phyloP scores from a whole-genome alignment of 495 filamentous ascomycete genomes.

The Acidiella bohemica region DNA sequence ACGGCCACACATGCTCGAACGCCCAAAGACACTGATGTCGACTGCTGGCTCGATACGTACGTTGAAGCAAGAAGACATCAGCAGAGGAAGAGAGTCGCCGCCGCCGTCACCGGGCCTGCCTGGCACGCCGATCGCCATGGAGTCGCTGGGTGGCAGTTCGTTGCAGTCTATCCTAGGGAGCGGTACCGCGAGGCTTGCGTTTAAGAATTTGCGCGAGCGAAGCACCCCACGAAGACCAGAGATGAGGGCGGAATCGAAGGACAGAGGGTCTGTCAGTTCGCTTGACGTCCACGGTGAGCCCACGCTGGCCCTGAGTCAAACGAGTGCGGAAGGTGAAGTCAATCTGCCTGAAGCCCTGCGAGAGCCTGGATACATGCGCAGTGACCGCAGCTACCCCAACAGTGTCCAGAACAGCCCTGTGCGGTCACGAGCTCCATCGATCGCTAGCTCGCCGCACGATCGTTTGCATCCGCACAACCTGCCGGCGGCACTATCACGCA shows the following conservation, averaged over 20 bases:
- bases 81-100: conserved; percentile 18
- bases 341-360: conserved; percentile 25
- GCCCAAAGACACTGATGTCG: conserved; percentile 44
- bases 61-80: conserved; percentile 22
- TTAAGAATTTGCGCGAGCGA: conserved; percentile 33
- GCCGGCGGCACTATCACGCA: conserved; percentile 7
- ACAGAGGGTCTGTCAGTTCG: conserved; percentile 33
- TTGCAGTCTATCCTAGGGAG: conserved; percentile 42
- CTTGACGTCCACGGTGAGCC: conserved; percentile 26
- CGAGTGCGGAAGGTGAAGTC: conserved; percentile 26
- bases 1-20: conserved; percentile 36
- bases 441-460: conserved; percentile 9
- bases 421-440: conserved; percentile 11
- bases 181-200: conserved; percentile 39
- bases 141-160: conserved; percentile 36
- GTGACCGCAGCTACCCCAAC: conserved; percentile 1
- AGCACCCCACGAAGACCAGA: conserved; percentile 31
- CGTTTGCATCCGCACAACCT: neutral
- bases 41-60: conserved; percentile 51
- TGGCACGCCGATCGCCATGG: conserved; percentile 36
- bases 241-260: conserved; percentile 36
- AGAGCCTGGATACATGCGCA: conserved; percentile 16
- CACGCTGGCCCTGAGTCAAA: conserved; percentile 29
- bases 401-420: conserved; percentile 16
- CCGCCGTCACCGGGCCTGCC: conserved; percentile 29